Evolutionary conservation across 1,139 yeast species (phyloP), one percentile per base, ranked within the genome.

Genomic region (Debaryomyces psychrophilus): DNA sequence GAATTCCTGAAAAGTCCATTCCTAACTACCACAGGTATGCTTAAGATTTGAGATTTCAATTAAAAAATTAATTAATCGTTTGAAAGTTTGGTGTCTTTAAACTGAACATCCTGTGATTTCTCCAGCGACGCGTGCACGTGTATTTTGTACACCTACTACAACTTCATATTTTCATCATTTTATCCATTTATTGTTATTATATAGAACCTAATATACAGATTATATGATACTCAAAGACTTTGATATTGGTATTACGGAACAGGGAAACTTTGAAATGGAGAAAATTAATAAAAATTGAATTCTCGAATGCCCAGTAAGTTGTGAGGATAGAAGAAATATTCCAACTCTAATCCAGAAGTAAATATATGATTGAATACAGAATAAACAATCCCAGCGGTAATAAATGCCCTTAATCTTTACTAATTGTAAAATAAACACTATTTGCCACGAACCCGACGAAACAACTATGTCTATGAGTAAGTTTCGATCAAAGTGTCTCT

Each of bases 401-500:
- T 18, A 29, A 12, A 28, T 26, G 27, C 18, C 26, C 12, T 15
- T 12, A 20, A n/a, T 15, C 5, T 23, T 31, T 31, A 11, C 26
- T 12, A 22, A 26, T 27, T 23, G 8, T 31, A 31, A 8, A 31
- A 8, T 18, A 39, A 28, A 27, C 31, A 28, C 27, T 23, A 23
- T 9, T 35, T 14, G 14, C 28, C 28, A 33, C 18, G n/a, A 35
- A 35, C 8, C 17, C 2, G 28, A 23, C 20, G 17, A 22, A 35
- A 14, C 15, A 22, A 9, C 34, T 8, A 4, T 20, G 42, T 40
- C 49, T 62, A 71, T 37, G 79, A 72, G 70, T 89, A 89, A 44
- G 96, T 88, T 76, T 89, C 96, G 64, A 89, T 89, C 70, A 89
- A 81, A 48, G 96, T 89, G 64, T 89, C 96, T 73, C 96, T 87